These are phyloP conservation scores for Tulasnella sp. DNA, from an alignment of 768 basidiomycete species.

Conservation along the genomic window DNA sequence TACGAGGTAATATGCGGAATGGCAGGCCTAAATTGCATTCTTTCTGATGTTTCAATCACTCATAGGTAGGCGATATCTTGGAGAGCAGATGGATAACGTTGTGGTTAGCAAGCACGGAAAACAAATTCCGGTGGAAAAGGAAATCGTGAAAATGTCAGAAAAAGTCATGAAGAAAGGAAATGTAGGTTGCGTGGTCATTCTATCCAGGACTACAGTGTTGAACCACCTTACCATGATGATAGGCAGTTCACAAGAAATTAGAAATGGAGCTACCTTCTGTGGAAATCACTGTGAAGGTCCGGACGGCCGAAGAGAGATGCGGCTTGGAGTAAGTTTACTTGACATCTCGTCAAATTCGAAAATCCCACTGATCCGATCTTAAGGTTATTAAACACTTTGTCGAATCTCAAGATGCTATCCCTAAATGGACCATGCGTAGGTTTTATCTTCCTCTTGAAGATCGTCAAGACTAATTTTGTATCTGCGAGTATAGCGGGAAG, in stretches of 20 bases:
- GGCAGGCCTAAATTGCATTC: not conserved
- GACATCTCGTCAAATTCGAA: not conserved
- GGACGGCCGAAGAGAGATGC: slow-evolving; percentile 26
- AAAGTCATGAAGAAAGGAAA: slow-evolving; percentile 25
- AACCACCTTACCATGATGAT: not conserved
- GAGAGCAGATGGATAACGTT: slow-evolving; percentile 21
- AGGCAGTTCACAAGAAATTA: slow-evolving; percentile 28
- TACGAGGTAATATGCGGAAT: not conserved
- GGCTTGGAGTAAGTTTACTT: slow-evolving; percentile 23
- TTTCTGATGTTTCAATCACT: not conserved
- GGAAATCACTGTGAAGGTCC: slow-evolving; percentile 23
- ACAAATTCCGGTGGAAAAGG: slow-evolving; percentile 24
- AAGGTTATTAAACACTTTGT: slow-evolving; percentile 29
- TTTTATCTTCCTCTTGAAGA: not conserved
- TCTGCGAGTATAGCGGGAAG: slow-evolving; percentile 19
- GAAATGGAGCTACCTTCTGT: slow-evolving; percentile 27
- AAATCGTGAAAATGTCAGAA: slow-evolving; percentile 25
- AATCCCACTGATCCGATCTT: not conserved
- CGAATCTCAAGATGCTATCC: slow-evolving; percentile 24
- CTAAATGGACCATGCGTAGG: slow-evolving; percentile 24
- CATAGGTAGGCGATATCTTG: not conserved
- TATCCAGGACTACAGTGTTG: not conserved
- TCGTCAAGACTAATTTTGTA: not conserved
- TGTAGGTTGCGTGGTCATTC: slow-evolving; percentile 16
- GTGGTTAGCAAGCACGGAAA: slow-evolving; percentile 25